phyloP scores from a whole-genome alignment of 2,329 filamentous ascomycete genomes.

The Hyphodiscus sp. region DNA sequence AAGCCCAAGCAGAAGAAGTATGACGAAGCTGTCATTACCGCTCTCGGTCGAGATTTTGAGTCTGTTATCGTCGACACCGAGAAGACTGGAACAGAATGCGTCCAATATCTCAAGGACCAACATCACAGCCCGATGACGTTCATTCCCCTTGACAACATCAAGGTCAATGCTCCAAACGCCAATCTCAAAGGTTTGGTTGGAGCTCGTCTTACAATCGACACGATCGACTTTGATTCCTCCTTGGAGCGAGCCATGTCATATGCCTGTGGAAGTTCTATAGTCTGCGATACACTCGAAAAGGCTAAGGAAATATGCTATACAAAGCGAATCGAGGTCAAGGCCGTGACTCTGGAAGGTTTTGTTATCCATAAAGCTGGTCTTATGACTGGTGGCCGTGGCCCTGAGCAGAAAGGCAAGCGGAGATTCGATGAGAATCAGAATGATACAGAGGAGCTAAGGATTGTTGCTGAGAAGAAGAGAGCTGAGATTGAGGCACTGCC shows the following conservation, averaged over 20 bases:
- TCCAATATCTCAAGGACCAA: constrained; percentile 89
- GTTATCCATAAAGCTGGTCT: constrained; percentile 94
- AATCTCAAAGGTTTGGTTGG: constrained; percentile 84
- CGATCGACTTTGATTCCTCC: constrained; percentile 84
- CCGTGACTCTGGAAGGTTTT: constrained; percentile 89
- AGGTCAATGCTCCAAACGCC: constrained; percentile 84
- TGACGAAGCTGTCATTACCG: constrained; percentile 85
- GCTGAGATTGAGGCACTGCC: constrained; percentile 76
- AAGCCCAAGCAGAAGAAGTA: constrained; percentile 97
- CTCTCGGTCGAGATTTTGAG: constrained; percentile 88
- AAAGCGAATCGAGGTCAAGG: constrained; percentile 78
- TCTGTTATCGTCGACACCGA: constrained; percentile 92
- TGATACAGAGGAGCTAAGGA: constrained; percentile 79
- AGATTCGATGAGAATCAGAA: constrained; percentile 70
- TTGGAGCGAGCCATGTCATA: constrained; percentile 91
- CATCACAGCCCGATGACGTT: constrained; percentile 84
- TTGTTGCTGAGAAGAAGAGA: constrained; percentile 66
- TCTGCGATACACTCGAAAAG: constrained; percentile 80
- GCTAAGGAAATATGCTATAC: constrained; percentile 88
- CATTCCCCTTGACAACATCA: constrained; percentile 94
- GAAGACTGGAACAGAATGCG: constrained; percentile 88
- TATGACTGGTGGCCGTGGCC: constrained; percentile 90
- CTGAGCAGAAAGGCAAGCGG: constrained; percentile 66
- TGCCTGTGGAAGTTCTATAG: constrained; percentile 89
- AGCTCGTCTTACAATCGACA: constrained; percentile 87